These are phyloP conservation scores for Spathaspora sp. DNA, from an alignment of 1,139 yeast species.

Conservation along the genomic window DNA sequence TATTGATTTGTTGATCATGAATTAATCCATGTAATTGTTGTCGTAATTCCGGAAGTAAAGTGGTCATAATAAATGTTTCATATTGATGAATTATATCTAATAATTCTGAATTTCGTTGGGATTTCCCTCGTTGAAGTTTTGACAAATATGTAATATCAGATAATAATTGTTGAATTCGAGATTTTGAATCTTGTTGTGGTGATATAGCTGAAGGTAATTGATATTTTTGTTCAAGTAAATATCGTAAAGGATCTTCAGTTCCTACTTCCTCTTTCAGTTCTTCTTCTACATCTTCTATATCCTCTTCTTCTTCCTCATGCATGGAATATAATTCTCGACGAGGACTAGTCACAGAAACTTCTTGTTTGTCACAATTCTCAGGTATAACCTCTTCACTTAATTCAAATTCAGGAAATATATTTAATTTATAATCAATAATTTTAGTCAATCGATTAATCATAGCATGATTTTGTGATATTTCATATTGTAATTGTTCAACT, in stretches of 20 bases:
- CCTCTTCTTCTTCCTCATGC: constrained; percentile 7
- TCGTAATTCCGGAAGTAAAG: constrained; percentile 32
- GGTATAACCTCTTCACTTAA: constrained; percentile 5
- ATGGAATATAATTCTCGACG: constrained; percentile 4
- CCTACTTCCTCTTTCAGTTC: neutral
- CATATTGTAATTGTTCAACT: constrained; percentile 21
- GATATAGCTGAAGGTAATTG: constrained; percentile 9
- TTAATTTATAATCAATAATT: constrained; percentile 23
- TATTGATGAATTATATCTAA: constrained; percentile 25
- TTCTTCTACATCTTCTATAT: constrained; percentile 1
- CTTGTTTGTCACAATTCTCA: neutral
- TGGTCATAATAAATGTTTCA: constrained; percentile 25
- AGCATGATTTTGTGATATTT: constrained; percentile 25
- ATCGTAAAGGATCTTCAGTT: constrained; percentile 16
- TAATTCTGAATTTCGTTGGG: constrained; percentile 23
- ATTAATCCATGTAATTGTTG: constrained; percentile 17
- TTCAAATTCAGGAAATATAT: constrained; percentile 19
- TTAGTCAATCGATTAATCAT: constrained; percentile 23
- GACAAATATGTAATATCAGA: constrained; percentile 28
- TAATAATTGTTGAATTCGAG: constrained; percentile 19
- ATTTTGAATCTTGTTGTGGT: neutral
- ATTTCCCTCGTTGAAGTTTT: constrained; percentile 19
- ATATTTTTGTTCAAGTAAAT: constrained; percentile 18
- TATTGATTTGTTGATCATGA: constrained; percentile 6
- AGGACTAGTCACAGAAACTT: neutral